Percentiles rank a stretch among this genome's conserved stretches.
These are phyloP conservation scores for Emergomyces africanus DNA, from an alignment of 2,329 filamentous ascomycete species.

Conservation along the genomic window DNA sequence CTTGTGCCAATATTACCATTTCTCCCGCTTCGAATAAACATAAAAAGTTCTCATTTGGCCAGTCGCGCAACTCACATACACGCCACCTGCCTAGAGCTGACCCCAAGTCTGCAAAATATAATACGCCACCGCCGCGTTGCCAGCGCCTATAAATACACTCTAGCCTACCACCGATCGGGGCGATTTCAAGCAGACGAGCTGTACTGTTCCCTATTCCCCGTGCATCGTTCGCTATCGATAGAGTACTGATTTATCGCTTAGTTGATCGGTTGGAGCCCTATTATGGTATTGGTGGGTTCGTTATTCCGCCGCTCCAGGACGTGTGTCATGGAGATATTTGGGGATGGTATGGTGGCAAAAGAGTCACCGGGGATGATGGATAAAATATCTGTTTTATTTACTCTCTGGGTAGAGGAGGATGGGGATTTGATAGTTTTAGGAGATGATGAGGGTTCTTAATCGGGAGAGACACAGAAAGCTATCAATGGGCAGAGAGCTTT, in stretches of 20 bases:
- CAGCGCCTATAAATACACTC: neutral
- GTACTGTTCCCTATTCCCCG: neutral
- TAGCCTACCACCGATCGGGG: neutral
- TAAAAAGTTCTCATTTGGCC: neutral
- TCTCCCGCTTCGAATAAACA: neutral
- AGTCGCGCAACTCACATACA: no score
- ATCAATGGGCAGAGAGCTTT: no score
- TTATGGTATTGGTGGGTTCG: neutral
- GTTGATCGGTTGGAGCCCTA: neutral
- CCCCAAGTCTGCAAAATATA: no score
- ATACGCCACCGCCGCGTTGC: neutral
- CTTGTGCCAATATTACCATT: neutral
- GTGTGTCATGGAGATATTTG: neutral
- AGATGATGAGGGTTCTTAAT: neutral
- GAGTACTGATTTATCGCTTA: neutral
- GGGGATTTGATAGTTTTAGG: neutral
- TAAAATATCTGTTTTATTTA: neutral
- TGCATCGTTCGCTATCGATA: neutral
- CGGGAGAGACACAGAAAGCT: neutral
- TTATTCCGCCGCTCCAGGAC: neutral
- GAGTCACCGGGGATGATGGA: neutral
- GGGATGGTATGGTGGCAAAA: neutral
- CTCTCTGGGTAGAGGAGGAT: neutral
- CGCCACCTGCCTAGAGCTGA: no score
- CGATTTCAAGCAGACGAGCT: neutral